Conservation (phyloP, 148 eudicot species). For the Vaccinium corymbosum region DNA sequence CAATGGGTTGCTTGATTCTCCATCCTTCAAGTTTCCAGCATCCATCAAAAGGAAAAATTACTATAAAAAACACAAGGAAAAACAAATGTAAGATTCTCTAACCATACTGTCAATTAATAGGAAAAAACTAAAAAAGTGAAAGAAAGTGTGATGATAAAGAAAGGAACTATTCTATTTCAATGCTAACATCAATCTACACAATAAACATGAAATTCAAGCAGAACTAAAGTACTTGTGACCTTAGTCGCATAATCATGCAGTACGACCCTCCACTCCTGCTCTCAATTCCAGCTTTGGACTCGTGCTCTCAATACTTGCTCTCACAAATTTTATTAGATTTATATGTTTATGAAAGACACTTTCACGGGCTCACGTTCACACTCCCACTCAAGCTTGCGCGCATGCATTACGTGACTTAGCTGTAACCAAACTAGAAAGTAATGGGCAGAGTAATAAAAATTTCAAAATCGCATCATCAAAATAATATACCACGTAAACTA, state of each 20-base stretch:
- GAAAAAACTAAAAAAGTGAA: no score
- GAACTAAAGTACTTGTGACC: not conserved
- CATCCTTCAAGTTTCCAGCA: slow-evolving; percentile 29
- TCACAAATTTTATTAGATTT: not conserved
- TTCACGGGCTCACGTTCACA: not conserved
- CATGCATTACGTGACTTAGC: not conserved
- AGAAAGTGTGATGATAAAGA: not conserved
- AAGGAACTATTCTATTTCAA: not conserved
- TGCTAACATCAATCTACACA: not conserved
- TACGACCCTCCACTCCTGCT: not conserved
- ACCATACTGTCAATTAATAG: not conserved
- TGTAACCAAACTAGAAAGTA: not conserved
- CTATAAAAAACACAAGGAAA: slow-evolving; percentile 5
- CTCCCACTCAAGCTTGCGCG: no score
- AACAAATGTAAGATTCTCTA: slow-evolving; percentile 1
- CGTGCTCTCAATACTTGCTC: not conserved
- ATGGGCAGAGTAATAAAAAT: no score
- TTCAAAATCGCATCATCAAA: no score
- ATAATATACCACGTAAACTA: not conserved
- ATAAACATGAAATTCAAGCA: not conserved
- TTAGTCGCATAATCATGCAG: not conserved
- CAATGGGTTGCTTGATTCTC: slow-evolving; percentile 31
- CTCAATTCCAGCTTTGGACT: not conserved
- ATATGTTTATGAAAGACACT: not conserved
- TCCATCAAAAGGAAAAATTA: slow-evolving; percentile 36